Evolutionary conservation across 2,329 filamentous ascomycete species (phyloP), one percentile per base, ranked within the genome.

Genomic region (Anisogramma anomala): DNA sequence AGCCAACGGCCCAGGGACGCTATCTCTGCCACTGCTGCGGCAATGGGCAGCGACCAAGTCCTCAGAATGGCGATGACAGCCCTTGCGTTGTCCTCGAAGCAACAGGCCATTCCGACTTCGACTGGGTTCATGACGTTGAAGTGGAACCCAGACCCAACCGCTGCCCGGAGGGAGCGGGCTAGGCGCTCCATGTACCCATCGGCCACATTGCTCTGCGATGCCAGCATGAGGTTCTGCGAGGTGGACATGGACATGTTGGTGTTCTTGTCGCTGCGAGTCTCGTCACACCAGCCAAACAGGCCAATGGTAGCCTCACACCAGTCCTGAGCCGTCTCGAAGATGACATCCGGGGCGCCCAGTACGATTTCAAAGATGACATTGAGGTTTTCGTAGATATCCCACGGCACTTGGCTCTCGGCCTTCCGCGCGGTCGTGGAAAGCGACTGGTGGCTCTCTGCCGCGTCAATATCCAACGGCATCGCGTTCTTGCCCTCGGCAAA

Each of bases 251-350:
- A 63, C 26, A 65, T 52, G 43, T 59, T 56, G 15, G 61, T 55
- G 36, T 55, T 61, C 51, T 63, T 66, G 45, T 60, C 61, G 36
- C 59, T 71, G 45, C 78, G 74, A n/a, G 75, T 74, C 46, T 91
- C 85, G 55, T 94, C 82, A 87, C 88, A 94, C 89, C 89, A 96
- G 5, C 83, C 79, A 23, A 88, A 79, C 36, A 96, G 65, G 2
- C 81, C 84, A 45, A 95, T 64, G 0, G 81, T 83, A 0, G 86
- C 88, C 64, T 96, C 89, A 38, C 89, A 78, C 89, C 89, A 96
- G 59, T 95, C 88, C 54, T 89, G 79, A 1, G 87, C 77, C 33
- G 79, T 76, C 34, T 79, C 74, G 46, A 93, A 66, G 39, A 95
- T 84, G 15, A 86, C 79, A 26, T 80, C 74, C 8, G 77, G 70